Evolutionary conservation across 2,329 filamentous ascomycete species (phyloP).

Genomic region (Paraphaeosphaeria minitans): DNA sequence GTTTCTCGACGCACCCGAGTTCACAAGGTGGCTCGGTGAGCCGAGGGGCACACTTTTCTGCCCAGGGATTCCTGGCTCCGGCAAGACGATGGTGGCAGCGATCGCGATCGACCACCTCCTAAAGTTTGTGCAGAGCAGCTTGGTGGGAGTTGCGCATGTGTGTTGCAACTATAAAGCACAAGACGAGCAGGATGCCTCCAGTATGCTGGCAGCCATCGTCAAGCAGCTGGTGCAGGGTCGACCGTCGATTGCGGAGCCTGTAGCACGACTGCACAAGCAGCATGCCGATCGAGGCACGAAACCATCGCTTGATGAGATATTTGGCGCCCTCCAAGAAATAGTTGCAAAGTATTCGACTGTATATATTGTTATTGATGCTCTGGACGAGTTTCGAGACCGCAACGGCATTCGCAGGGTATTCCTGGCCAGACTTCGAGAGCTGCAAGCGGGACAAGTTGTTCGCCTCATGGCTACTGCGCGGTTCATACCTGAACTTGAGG

Average conservation of each 20-base stretch:
- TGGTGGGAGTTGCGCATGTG: not conserved
- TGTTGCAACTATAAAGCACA: constrained; percentile 1
- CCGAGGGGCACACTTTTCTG: constrained; percentile 34
- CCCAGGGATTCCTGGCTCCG: not conserved
- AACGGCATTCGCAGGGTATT: constrained; percentile 17
- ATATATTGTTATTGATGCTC: constrained; percentile 38
- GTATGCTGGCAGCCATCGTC: not conserved
- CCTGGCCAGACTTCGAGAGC: constrained; percentile 14
- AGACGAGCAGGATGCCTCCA: not conserved
- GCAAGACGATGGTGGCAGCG: not conserved
- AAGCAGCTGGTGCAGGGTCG: not conserved
- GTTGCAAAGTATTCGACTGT: constrained; percentile 24
- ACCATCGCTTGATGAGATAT: constrained; percentile 27
- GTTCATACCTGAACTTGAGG: not conserved
- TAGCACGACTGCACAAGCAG: constrained; percentile 23
- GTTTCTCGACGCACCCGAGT: constrained; percentile 47
- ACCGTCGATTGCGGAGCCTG: not conserved
- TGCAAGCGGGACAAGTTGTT: constrained; percentile 13
- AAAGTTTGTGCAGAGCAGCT: not conserved
- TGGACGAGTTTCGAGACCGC: constrained; percentile 35
- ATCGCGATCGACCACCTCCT: not conserved
- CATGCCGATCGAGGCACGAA: constrained; percentile 24
- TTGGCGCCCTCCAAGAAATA: constrained; percentile 20
- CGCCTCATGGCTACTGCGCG: constrained; percentile 23
- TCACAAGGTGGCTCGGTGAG: not conserved